These are phyloP conservation scores for Malassezia nana DNA, from an alignment of 1,284 basidiomycete species.

Conservation along the genomic window DNA sequence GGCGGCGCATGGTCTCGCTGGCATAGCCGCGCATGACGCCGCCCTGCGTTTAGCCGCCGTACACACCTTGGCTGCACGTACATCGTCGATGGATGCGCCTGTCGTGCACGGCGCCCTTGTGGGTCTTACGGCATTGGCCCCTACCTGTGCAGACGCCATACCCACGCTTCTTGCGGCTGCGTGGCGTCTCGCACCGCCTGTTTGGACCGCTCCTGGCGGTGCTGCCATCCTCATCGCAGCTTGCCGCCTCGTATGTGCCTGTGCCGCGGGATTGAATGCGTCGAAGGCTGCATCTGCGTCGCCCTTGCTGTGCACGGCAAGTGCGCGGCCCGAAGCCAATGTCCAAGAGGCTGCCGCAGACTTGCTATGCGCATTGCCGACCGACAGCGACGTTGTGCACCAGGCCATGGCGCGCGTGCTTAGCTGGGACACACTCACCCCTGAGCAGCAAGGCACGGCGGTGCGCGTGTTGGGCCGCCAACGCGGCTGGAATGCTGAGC, in stretches of 20 bases:
- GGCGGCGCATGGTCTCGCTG: conserved; percentile 66
- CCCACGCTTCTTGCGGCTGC: neutral
- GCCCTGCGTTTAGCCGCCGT: conserved; percentile 36
- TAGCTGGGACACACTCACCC: conserved; percentile 53
- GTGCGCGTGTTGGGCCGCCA: conserved; percentile 56
- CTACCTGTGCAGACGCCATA: neutral
- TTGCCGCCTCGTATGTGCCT: conserved; percentile 61
- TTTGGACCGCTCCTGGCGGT: conserved; percentile 54
- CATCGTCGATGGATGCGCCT: neutral
- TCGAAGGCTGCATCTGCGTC: neutral
- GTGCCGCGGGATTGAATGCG: neutral
- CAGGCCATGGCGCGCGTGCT: conserved; percentile 48
- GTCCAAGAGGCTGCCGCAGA: conserved; percentile 67
- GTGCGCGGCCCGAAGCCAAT: conserved; percentile 59
- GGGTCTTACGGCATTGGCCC: neutral
- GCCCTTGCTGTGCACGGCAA: conserved; percentile 57
- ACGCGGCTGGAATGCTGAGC: neutral
- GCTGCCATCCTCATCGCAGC: conserved; percentile 65
- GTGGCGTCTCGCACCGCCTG: neutral
- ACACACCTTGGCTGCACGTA: conserved; percentile 6
- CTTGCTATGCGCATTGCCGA: conserved; percentile 61
- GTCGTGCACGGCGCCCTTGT: conserved; percentile 12
- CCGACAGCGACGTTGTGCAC: conserved; percentile 53
- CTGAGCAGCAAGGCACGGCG: conserved; percentile 64
- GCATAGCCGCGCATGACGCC: conserved; percentile 55